phyloP scores from a whole-genome alignment of 495 filamentous ascomycete species.

The Aspergillus hancockii region DNA sequence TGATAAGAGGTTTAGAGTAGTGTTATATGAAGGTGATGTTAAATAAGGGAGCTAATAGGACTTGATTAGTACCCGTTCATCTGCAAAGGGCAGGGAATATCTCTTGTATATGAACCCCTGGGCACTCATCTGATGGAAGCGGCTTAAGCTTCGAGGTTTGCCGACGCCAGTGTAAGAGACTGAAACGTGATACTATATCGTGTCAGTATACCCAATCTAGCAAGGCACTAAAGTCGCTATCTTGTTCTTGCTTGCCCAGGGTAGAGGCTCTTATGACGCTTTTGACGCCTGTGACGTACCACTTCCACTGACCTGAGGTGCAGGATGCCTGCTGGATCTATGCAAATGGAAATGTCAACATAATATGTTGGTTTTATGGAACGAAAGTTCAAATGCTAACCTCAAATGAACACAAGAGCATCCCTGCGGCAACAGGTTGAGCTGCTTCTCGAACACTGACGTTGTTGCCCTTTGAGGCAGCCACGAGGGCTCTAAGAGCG shows the following conservation, averaged over 20 bases:
- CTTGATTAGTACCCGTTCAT: too few relatives aligned
- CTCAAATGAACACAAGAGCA: conserved; percentile 21
- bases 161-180: conserved; percentile 14
- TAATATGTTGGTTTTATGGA: too few relatives aligned
- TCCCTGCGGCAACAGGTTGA: conserved; percentile 19
- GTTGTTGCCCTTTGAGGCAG: conserved; percentile 5
- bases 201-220: conserved; percentile 19
- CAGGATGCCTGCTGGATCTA: conserved; percentile 17
- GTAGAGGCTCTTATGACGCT: conserved; percentile 10
- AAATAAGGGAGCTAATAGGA: too few relatives aligned
- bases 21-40: too few relatives aligned
- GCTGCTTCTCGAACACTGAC: conserved; percentile 10
- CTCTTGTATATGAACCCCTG: too few relatives aligned
- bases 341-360: too few relatives aligned
- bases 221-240: conserved; percentile 7
- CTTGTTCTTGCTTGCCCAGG: neutral
- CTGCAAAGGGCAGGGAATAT: too few relatives aligned
- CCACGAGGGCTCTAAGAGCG: conserved; percentile 8
- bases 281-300: conserved; percentile 11
- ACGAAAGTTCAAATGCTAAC: neutral
- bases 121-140: too few relatives aligned
- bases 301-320: conserved; percentile 16
- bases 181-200: conserved; percentile 11
- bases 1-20: too few relatives aligned
- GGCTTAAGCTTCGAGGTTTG: neutral